Evolutionary conservation across 495 filamentous ascomycete genomes (phyloP), one percentile per base, ranked within the genome.

Genomic region (Amorphotheca resinae): DNA sequence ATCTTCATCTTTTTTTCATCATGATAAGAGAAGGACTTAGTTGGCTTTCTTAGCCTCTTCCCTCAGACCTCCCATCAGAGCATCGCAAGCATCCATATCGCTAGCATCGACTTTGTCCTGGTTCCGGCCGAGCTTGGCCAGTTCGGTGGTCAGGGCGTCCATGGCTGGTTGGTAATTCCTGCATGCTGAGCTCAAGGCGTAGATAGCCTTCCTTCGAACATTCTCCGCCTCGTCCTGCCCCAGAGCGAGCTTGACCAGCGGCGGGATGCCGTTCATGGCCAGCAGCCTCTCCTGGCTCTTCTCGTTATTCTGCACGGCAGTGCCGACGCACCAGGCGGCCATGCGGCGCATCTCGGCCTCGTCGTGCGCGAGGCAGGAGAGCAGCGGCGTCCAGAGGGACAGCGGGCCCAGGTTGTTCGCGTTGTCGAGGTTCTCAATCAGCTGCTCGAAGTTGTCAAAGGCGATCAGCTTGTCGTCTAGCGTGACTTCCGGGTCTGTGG

Each of bases 371-470:
- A 98, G 68, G 31, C 84, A 69, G 1, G 63, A 52, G 5, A 94
- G 66, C 36, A 98, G 63, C 15, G 84, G 84, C 5, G 72, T 68
- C 91, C 91, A 98, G 36, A 95, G 64, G 5, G 71, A 72, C 12
- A 95, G 64, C 5, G 72, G 70, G 35, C 77, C 79, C 41, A 95
- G 66, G 59, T 94, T 88, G 66, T 95, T 95, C 35, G 91, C 87
- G 63, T 96, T 98, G 66, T 98, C 91, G 46, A 96, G 73, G 30
- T 68, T 72, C 66, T 95, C 91, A 51, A 96, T 78, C 31, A 95
- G 66, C 58, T 93, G 81, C 65, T 95, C 87, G 39, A 96, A 82
- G 66, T 95, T 93, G 70, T 98, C 91, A 61, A 95, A 93, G 22
- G 93, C 93, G 36, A 76, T 77, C 28, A 93, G 57, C 60, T 84